Conservation (phyloP, 108 stramenopile species). For the Licmophora abbreviata region DNA sequence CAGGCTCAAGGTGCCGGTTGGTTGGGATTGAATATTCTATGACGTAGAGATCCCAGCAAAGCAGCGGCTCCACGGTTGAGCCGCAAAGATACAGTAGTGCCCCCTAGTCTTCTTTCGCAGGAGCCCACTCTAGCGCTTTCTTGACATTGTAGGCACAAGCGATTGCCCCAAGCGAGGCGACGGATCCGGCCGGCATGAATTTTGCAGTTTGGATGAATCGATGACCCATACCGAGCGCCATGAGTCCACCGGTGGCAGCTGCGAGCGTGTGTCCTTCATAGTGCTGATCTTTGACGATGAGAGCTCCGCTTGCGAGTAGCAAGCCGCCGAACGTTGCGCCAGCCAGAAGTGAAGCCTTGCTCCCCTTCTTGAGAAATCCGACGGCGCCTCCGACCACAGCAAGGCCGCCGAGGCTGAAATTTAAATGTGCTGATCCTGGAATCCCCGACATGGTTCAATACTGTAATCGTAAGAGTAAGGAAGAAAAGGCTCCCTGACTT, state of each 20-base stretch:
- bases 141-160: conserved; percentile 40
- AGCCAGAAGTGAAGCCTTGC: conserved; percentile 33
- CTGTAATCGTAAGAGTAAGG: too few relatives aligned
- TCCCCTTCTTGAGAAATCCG: conserved; percentile 39
- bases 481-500: too few relatives aligned
- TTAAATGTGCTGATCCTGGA: conserved; percentile 75
- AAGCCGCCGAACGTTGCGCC: conserved; percentile 49
- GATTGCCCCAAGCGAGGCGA: conserved; percentile 31
- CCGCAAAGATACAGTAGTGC: too few relatives aligned
- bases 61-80: too few relatives aligned
- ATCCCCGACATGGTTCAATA: conserved; percentile 16
- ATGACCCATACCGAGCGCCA: conserved; percentile 65
- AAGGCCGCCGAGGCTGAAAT: conserved; percentile 56
- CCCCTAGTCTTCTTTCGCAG: conserved; percentile 8
- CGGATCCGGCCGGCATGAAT: conserved; percentile 68
- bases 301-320: conserved; percentile 53
- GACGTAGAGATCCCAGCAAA: too few relatives aligned
- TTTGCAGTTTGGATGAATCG: conserved; percentile 60
- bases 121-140: conserved; percentile 45
- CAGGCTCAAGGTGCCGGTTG: too few relatives aligned
- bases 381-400: conserved; percentile 48
- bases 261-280: conserved; percentile 71
- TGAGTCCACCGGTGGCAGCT: conserved; percentile 35
- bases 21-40: too few relatives aligned
- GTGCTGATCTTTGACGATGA: conserved; percentile 54